Base-by-base conservation (phyloP, 2,329 filamentous ascomycete species). In the Diplodia scrobiculata region DNA sequence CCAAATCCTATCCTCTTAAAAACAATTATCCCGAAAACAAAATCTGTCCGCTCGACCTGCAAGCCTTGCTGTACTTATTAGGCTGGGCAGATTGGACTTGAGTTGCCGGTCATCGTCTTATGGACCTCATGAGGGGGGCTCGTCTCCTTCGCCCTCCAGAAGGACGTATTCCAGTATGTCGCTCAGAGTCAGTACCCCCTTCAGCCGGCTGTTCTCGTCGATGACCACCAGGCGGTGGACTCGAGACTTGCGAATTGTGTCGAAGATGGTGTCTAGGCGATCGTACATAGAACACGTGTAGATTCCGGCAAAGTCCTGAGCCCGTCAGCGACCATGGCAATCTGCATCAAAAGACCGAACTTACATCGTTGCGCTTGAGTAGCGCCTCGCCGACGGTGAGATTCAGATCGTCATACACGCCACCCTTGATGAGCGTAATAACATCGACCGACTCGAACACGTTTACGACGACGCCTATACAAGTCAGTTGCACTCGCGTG, bases 371-470 rank as follows among this genome's bases (percentile, higher is more conserved):
- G 68, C 94, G 87, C 77, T 91, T 96, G 72, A 91, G 88, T 66
- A 98, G 81, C 1, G 94, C 94, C 69, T 97, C 93, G 51, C 94
- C 95, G 4, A 98, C 91, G 6, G 86, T 91, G 21, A 92, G 86
- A 67, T 90, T 88, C 66, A 99, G 83, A 71, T 97, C 94, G 70
- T 98, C 95, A 74, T 98, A 98, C 41, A 88, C 88, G 21, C 93
- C 92, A 25, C 92, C 92, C 79, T 96, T 96, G 79, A 99, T 96
- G 72, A 97, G 88, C 0, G 93, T 90, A 71, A 99, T 97, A 68
- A 99, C 93, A 78, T 99, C 95, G 60, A 99, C 93, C 1, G 95
- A 91, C 80, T 99, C 96, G 73, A 99, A 99, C 11, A 98, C 92
- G 74, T 99, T 99, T 69, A 98, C 86, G 0, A 99, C 87, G 36